Conservation (phyloP, 1,284 basidiomycete species). For the Farysia itapuensis region DNA sequence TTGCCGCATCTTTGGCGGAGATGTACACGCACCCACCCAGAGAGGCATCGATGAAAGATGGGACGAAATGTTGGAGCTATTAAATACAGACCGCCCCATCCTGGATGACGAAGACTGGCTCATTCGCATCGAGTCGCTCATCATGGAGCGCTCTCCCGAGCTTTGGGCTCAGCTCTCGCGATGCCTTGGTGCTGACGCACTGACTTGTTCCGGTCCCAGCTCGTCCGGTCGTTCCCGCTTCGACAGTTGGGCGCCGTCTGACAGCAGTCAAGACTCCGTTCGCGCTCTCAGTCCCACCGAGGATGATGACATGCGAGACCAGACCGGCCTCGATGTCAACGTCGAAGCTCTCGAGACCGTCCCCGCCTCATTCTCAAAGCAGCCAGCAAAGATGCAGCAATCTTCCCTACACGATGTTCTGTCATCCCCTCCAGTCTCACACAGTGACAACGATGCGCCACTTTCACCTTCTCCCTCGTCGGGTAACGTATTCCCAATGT, state of each 20-base stretch:
- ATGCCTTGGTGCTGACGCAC: conserved; percentile 30
- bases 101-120: conserved; percentile 40
- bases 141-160: conserved; percentile 26
- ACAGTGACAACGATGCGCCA: not conserved
- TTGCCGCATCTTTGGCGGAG: conserved; percentile 31
- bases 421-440: not conserved
- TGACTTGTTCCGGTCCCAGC: conserved; percentile 5
- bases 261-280: conserved; percentile 4
- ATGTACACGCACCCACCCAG: conserved; percentile 1
- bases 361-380: conserved; percentile 18
- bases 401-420: not conserved
- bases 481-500: conserved; percentile 4
- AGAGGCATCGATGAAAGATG: conserved; percentile 27
- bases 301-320: conserved; percentile 2
- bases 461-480: too few species aligned
- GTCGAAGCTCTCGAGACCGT: conserved; percentile 18
- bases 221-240: conserved; percentile 11
- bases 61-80: conserved; percentile 37
- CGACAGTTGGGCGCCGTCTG: conserved; percentile 31
- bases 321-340: conserved; percentile 6
- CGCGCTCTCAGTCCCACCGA: conserved; percentile 11
- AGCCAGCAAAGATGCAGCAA: conserved; percentile 16
- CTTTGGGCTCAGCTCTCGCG: conserved; percentile 31
- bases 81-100: conserved; percentile 28
- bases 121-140: conserved; percentile 16